These are phyloP conservation scores for Fraxinus floribunda DNA, from an alignment of 305 asterid genomes.

Conservation along the genomic window DNA sequence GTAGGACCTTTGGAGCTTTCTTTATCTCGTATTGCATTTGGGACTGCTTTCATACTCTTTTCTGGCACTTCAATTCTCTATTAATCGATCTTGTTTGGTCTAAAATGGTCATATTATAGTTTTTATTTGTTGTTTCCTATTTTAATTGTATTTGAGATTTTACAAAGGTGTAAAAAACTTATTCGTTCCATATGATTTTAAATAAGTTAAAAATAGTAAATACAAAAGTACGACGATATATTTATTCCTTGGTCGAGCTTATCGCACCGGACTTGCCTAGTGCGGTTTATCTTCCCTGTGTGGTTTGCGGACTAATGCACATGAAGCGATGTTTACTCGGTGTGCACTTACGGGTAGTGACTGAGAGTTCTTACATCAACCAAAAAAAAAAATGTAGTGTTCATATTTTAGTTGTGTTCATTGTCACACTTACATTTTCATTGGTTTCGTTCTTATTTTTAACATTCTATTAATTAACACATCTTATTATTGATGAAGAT, in stretches of 20 bases:
- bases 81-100: neutral
- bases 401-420: neutral
- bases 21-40: conserved; percentile 18
- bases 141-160: neutral
- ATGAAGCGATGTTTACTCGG: no score
- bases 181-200: neutral
- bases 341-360: no score
- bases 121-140: neutral
- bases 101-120: neutral
- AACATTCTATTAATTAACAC: neutral
- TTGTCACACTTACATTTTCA: neutral
- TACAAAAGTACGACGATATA: neutral
- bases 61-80: neutral
- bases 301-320: no score
- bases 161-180: no score
- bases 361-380: no score
- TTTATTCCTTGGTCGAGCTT: neutral
- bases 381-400: no score
- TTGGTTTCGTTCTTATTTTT: neutral
- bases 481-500: neutral
- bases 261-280: no score
- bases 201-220: no score
- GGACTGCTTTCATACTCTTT: conserved; percentile 20
- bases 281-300: no score
- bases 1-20: conserved; percentile 31